Evolutionary conservation across 108 stramenopile species (phyloP), one percentile per base, ranked within the genome.

Genomic region (Skeletonema marinoi): DNA sequence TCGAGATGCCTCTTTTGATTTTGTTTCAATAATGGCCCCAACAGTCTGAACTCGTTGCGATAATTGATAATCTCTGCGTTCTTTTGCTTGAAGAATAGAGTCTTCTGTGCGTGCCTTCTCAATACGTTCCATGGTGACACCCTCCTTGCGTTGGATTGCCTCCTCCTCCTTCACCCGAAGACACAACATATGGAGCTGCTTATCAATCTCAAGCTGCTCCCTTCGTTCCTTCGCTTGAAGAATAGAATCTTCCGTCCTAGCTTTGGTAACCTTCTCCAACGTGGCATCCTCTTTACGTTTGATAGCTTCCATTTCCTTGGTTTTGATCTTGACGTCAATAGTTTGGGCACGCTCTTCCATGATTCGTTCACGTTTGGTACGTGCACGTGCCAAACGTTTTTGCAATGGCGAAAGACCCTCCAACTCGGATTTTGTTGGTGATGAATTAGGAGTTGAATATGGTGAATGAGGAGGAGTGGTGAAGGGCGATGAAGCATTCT

Each of bases 111-210:
- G 77, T 51, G 77, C 69, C 33, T 38, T 44, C 41, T 65, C 38
- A 12, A 77, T 61, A 25, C 60, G 69, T 38, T 64, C 33, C 30
- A 46, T 30, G 2, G 61, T 66, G 4, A 46, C 68, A 64, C 50
- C 69, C 63, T 77, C 77, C 33, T 54, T 77, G n/a, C 77, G 68
- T 30, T 65, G 62, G 12, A 21, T 46, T 2, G 76, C 76, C 60
- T 50, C 48, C 60, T 61, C 46, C 32, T 64, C 68, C 51, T 69
- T 77, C 9, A 25, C 31, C 31, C 33, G 33, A 6, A 48, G 32
- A 33, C 13, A n/a, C 29, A 30, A 21, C 32, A 32, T 38, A 0
- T 58, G 46, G 13, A 33, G 48, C 25, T 41, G 33, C 32, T 38
- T 32, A 44, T 70, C 69, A n/a, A 36, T 6, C 11, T 51, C 31